These are phyloP conservation scores for Kwoniella botswanensis DNA, from an alignment of 768 basidiomycete species.

Conservation along the genomic window DNA sequence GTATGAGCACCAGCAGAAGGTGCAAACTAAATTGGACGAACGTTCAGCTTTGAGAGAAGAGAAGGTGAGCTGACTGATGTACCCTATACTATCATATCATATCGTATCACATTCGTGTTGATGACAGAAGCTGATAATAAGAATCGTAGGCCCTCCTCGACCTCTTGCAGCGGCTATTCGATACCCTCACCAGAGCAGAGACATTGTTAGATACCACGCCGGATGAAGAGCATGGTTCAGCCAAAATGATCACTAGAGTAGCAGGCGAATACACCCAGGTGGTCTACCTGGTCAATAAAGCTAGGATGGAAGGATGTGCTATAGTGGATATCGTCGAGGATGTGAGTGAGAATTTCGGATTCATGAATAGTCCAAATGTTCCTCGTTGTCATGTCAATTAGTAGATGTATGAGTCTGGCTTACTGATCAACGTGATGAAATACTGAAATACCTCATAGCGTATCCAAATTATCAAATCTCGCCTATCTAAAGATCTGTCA, in stretches of 20 bases:
- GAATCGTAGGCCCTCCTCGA: constrained; percentile 73
- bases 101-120: background rate
- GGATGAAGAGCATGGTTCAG: constrained; percentile 28
- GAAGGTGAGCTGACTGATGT: constrained; percentile 64
- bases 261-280: constrained; percentile 91
- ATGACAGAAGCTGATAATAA: background rate
- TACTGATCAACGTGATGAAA: background rate
- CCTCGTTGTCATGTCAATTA: too few species aligned
- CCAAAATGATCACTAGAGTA: constrained; percentile 68
- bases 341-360: constrained; percentile 62
- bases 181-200: constrained; percentile 86
- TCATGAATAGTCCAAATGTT: too few species aligned
- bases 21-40: constrained; percentile 76
- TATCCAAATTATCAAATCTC: constrained; percentile 80
- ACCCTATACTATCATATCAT: background rate
- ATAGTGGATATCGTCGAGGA: constrained; percentile 84
- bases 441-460: constrained; percentile 62
- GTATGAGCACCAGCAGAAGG: constrained; percentile 63
- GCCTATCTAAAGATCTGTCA: constrained; percentile 83
- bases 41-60: constrained; percentile 80
- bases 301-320: constrained; percentile 72
- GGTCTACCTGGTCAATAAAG: constrained; percentile 85
- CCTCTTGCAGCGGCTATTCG: constrained; percentile 87
- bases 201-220: constrained; percentile 66
- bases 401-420: too few species aligned